Evolutionary conservation across 495 filamentous ascomycete species (phyloP).

Genomic region (Penicillium simplicissimum): DNA sequence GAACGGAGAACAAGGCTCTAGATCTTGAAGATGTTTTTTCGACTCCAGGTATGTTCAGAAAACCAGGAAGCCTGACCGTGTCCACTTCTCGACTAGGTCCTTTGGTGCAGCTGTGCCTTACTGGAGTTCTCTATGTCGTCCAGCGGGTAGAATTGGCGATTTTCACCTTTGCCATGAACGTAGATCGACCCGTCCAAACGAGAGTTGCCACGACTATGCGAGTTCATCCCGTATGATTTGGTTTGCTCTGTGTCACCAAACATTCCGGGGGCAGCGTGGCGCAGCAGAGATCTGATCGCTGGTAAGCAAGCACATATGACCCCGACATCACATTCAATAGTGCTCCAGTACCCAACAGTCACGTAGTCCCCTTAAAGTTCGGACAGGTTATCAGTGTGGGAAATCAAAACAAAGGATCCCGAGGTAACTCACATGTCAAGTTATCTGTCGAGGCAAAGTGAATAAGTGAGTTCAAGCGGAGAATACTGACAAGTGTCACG

Average conservation of each 20-base stretch:
- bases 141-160: slow-evolving; percentile 27
- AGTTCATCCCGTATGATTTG: slow-evolving; percentile 23
- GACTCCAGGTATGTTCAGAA: neutral
- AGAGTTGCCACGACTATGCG: slow-evolving; percentile 24
- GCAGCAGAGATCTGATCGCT: slow-evolving; percentile 32
- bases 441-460: slow-evolving; percentile 34
- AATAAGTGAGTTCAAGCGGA: slow-evolving; percentile 36
- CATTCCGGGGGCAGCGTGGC: slow-evolving; percentile 25
- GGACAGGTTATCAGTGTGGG: neutral
- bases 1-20: neutral
- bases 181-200: slow-evolving; percentile 17
- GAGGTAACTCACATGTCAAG: slow-evolving; percentile 31
- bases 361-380: slow-evolving; percentile 36
- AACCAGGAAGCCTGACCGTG: neutral
- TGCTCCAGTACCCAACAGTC: slow-evolving; percentile 35
- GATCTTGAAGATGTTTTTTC: neutral
- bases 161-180: slow-evolving; percentile 22
- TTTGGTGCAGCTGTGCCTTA: slow-evolving; percentile 17
- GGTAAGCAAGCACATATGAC: slow-evolving; percentile 40
- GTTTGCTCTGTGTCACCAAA: slow-evolving; percentile 29
- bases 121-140: slow-evolving; percentile 31
- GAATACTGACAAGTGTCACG: slow-evolving; percentile 38
- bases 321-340: slow-evolving; percentile 36
- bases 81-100: neutral
- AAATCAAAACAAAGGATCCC: neutral